Evolutionary conservation across 805 yeast genomes (phyloP), one percentile per base, ranked within the genome.

Genomic region (Torulaspora maleeae): DNA sequence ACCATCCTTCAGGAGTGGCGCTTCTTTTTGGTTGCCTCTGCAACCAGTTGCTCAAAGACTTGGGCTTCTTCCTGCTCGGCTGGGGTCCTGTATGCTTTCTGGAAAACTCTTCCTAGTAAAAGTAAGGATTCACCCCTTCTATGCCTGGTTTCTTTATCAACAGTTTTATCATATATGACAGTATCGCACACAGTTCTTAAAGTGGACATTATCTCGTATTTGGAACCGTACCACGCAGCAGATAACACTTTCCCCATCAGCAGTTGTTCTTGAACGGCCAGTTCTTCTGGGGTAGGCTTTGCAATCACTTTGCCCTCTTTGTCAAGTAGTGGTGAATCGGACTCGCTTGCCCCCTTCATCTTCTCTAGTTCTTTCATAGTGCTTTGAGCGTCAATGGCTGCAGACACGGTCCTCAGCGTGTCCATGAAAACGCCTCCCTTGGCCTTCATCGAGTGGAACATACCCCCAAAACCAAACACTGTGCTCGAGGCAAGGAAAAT

Each of bases 141-240:
- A 5, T 76, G 60, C 41, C 82, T 63, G 8, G 70, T 75, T 7
- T 67, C 69, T 35, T 73, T 53, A 3, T 75, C 63, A 5, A 74
- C 79, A 0, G 70, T 68, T 43, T 76, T 71, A 54, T 86, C 91
- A 42, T 77, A 73, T 37, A 86, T 65, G 2, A 85, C 74, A 34
- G 67, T 69, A 54, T 83, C 83, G 66, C 91, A 84, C 10, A 85
- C 93, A 10, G 74, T 78, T 53, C 86, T 76, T 43, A 83, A 72
- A 0, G 88, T 83, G 11, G 83, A 74, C 61, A 81, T 84, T 43
- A 86, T 85, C 62, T 86, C 95, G 59, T 80, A 84, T 58, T 77
- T 82, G 10, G 90, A 80, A 0, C 91, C 88, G 10, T 80, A 79
- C 95, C 95, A 86, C 7, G 93, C 93, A 2, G 90, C 91, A 7